These are phyloP conservation scores for Gossypium australe DNA, from an alignment of 345 rosid genomes.

Conservation along the genomic window DNA sequence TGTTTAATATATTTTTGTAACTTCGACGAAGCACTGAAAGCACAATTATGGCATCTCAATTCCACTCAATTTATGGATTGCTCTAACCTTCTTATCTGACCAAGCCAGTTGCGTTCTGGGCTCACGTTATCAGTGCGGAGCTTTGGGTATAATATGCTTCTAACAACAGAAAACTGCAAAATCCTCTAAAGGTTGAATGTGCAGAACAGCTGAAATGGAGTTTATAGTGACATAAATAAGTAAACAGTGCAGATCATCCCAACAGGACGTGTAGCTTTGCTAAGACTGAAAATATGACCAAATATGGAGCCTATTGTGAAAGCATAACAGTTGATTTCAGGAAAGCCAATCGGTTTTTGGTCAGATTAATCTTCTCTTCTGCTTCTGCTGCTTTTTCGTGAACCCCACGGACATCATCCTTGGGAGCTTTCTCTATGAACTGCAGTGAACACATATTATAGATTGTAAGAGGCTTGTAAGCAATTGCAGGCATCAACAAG, in stretches of 20 bases:
- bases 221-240: neutral
- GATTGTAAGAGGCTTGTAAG: neutral
- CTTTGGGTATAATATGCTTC: neutral
- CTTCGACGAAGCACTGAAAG: neutral
- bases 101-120: neutral
- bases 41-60: neutral
- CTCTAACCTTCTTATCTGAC: neutral
- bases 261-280: neutral
- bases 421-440: slow-evolving; percentile 83
- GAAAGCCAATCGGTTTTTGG: slow-evolving; percentile 64
- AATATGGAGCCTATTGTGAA: slow-evolving; percentile 32
- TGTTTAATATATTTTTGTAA: neutral
- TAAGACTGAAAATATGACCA: neutral
- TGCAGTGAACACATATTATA: slow-evolving; percentile 22
- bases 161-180: neutral
- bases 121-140: neutral
- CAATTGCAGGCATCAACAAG: neutral
- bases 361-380: slow-evolving; percentile 83
- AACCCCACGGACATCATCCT: slow-evolving; percentile 75
- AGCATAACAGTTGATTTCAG: slow-evolving; percentile 67
- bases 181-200: neutral
- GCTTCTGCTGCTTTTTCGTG: slow-evolving; percentile 77
- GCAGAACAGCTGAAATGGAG: neutral
- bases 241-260: neutral
- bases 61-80: neutral